These are phyloP conservation scores for Cladobotryum mycophilum DNA, from an alignment of 2,329 filamentous ascomycete species.

Conservation along the genomic window DNA sequence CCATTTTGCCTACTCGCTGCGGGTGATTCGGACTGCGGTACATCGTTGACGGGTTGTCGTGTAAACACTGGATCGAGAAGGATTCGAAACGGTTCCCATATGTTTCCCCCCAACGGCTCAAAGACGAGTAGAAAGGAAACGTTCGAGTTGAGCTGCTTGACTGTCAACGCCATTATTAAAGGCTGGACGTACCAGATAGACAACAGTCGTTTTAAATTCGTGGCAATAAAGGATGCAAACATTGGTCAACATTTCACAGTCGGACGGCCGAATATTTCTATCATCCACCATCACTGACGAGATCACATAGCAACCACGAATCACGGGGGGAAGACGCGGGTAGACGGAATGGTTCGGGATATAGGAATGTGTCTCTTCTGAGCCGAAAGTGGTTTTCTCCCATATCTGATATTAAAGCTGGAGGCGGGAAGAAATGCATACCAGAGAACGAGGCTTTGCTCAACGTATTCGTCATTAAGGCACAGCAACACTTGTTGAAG, in stretches of 20 bases:
- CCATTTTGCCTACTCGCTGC: conserved; percentile 37
- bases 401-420: neutral
- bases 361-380: neutral
- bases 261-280: neutral
- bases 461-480: neutral
- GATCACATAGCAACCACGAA: neutral
- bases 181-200: neutral
- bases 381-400: neutral
- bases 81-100: conserved; percentile 52
- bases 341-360: too few species aligned
- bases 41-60: conserved; percentile 54
- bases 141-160: conserved; percentile 60
- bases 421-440: neutral
- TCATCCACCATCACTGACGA: neutral
- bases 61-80: conserved; percentile 67
- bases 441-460: neutral
- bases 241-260: neutral
- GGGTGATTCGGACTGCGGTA: conserved; percentile 18
- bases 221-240: neutral
- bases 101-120: conserved; percentile 35
- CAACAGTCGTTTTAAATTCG: neutral
- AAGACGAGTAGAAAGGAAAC: conserved; percentile 61
- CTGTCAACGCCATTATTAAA: conserved; percentile 51
- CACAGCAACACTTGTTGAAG: neutral
- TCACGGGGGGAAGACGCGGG: neutral